Evolutionary conservation across 192 early-diverging fungal genomes (phyloP).

Genomic region (Thamnidium elegans): DNA sequence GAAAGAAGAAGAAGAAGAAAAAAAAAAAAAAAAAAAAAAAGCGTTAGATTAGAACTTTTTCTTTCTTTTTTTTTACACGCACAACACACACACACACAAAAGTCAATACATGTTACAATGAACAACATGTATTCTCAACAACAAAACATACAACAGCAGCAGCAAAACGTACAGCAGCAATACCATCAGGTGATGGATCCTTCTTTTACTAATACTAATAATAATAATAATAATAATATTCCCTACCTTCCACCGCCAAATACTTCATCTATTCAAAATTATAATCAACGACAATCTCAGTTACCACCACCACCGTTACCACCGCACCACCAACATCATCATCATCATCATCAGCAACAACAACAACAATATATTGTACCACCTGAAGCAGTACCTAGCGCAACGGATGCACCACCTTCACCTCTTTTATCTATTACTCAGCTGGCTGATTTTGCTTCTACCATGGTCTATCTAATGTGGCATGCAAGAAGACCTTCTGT

Average conservation of each 20-base stretch:
- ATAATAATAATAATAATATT: conserved; percentile 10
- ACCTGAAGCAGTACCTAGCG: conserved; percentile 21
- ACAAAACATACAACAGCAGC: conserved; percentile 9
- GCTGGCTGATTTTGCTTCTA: conserved; percentile 55
- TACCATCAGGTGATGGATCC: conserved; percentile 16
- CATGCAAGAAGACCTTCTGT: conserved; percentile 44
- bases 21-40: background rate
- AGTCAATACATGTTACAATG: background rate
- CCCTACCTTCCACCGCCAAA: conserved; percentile 7
- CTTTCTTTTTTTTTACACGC: background rate
- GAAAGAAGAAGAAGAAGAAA: background rate
- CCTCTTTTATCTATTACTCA: conserved; percentile 20
- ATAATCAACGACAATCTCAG: conserved; percentile 11
- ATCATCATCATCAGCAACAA: conserved; percentile 7
- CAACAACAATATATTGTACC: background rate
- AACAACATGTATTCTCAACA: conserved; percentile 12
- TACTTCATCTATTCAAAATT: conserved; percentile 1
- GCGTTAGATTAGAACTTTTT: no score
- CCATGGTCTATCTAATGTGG: conserved; percentile 54
- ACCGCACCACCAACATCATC: background rate
- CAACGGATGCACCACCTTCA: conserved; percentile 14
- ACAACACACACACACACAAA: no score
- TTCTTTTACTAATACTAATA: background rate
- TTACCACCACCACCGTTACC: conserved; percentile 7
- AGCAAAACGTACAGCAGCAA: conserved; percentile 19